A percentile compares a stretch with the other conserved stretches of the same genome.
Conservation (phyloP, 208 protist species). For the Strigomonas galati region DNA sequence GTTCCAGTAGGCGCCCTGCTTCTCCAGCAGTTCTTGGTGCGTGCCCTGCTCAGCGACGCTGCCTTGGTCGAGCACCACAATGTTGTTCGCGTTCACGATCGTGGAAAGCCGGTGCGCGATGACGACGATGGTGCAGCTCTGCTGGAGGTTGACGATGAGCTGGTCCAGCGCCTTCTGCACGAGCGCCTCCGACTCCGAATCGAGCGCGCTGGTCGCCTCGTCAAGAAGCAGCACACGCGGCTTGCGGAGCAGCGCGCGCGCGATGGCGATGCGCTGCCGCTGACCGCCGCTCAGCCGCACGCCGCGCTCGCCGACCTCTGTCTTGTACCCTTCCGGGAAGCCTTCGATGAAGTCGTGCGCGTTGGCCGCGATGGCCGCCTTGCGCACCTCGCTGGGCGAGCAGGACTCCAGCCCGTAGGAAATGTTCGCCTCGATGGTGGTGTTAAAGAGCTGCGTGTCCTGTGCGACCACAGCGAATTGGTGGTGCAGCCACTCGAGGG, state of each 20-base stretch:
- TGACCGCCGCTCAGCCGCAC: slow-evolving; percentile 92
- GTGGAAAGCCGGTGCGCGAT: slow-evolving; percentile 67
- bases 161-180: slow-evolving; percentile 88
- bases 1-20: slow-evolving; percentile 28
- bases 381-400: slow-evolving; percentile 28
- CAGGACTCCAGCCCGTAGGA: slow-evolving; percentile 33
- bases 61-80: slow-evolving; percentile 54
- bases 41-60: slow-evolving; percentile 45
- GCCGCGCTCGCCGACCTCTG: slow-evolving; percentile 51
- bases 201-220: slow-evolving; percentile 88
- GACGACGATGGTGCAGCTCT: slow-evolving; percentile 64
- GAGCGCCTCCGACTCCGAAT: slow-evolving; percentile 73
- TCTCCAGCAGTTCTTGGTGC: slow-evolving; percentile 41
- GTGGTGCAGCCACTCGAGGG: slow-evolving; percentile 35
- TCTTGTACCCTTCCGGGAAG: slow-evolving; percentile 44
- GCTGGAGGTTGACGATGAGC: slow-evolving; percentile 37
- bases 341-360: slow-evolving; percentile 47
- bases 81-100: slow-evolving; percentile 46
- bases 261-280: slow-evolving; percentile 94
- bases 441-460: slow-evolving; percentile 95
- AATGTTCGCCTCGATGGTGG: slow-evolving; percentile 85
- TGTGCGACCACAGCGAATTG: slow-evolving; percentile 97
- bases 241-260: slow-evolving; percentile 87
- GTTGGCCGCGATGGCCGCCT: slow-evolving; percentile 47
- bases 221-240: slow-evolving; percentile 88